A percentile compares a stretch with the other conserved stretches of the same genome.
These are phyloP conservation scores for Ceratobasidium sp. DNA, from an alignment of 1,284 basidiomycete genomes.

Conservation along the genomic window DNA sequence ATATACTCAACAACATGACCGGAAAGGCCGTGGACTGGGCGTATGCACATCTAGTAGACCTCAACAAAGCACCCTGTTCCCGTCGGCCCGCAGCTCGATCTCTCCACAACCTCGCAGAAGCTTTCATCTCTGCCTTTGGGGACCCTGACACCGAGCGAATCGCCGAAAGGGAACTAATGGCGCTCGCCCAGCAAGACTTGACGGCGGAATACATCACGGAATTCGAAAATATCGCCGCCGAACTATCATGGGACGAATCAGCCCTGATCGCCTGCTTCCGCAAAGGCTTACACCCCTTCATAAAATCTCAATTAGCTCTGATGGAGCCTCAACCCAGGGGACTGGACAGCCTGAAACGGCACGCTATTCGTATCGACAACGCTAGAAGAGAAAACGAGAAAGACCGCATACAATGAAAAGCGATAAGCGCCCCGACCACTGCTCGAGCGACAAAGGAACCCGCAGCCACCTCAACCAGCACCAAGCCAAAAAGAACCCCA, in stretches of 20 bases:
- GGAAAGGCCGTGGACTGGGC: too few species aligned
- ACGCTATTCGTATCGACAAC: too few species aligned
- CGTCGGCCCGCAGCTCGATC: too few species aligned
- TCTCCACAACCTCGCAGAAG: too few species aligned
- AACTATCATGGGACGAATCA: not conserved
- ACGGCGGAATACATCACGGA: not conserved
- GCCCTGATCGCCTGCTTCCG: not conserved
- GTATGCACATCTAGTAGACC: not conserved
- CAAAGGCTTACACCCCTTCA: not conserved
- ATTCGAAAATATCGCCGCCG: not conserved
- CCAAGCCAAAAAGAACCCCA: too few species aligned
- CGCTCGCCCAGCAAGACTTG: not conserved
- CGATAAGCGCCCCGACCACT: not conserved
- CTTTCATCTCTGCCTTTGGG: too few species aligned
- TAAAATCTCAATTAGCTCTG: slow-evolving; percentile 2
- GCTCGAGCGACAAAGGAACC: not conserved
- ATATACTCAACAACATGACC: too few species aligned
- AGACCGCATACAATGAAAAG: too few species aligned
- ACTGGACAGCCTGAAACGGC: too few species aligned
- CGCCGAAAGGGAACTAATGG: not conserved
- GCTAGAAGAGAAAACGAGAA: too few species aligned
- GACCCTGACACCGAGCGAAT: not conserved
- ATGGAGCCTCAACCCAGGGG: too few species aligned
- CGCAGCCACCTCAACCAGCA: not conserved
- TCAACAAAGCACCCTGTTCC: too few species aligned